These are phyloP conservation scores for Thamnidium elegans DNA, from an alignment of 192 early-diverging fungal genomes.

Conservation along the genomic window DNA sequence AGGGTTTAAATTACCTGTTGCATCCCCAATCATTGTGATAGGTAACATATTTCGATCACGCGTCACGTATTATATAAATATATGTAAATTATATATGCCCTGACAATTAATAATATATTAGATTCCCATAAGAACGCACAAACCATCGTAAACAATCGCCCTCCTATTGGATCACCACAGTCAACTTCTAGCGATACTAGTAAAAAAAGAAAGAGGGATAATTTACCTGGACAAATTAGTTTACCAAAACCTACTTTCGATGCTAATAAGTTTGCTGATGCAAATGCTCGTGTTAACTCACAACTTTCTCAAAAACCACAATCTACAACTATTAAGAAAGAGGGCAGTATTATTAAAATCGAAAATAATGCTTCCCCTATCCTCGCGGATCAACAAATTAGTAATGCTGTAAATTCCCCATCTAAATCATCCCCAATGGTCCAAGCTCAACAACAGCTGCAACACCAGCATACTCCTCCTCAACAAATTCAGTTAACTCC, in stretches of 20 bases:
- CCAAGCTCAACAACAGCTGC: not conserved
- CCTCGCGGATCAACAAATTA: not conserved
- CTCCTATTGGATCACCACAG: slow-evolving; percentile 20
- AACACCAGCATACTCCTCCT: slow-evolving; percentile 4
- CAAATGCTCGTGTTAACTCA: slow-evolving; percentile 9
- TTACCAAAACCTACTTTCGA: slow-evolving; percentile 33
- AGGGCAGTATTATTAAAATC: not conserved
- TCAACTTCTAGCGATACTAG: slow-evolving; percentile 15
- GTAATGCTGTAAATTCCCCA: slow-evolving; percentile 27
- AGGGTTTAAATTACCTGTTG: slow-evolving; percentile 43
- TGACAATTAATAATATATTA: no score
- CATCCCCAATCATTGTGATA: not conserved
- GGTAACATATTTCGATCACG: not conserved
- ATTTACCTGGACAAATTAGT: slow-evolving; percentile 31
- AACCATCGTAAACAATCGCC: not conserved
- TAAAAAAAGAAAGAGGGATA: slow-evolving; percentile 40
- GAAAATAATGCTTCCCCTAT: not conserved
- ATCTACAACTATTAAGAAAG: not conserved
- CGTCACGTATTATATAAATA: not conserved
- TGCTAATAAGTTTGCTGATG: slow-evolving; percentile 23
- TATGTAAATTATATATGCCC: not conserved
- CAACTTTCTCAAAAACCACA: slow-evolving; percentile 2
- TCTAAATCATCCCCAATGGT: slow-evolving; percentile 25
- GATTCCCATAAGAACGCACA: not conserved
- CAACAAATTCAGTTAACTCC: slow-evolving; percentile 7